These are phyloP conservation scores for Clarireedia paspali DNA, from an alignment of 2,329 filamentous ascomycete genomes.

Conservation along the genomic window DNA sequence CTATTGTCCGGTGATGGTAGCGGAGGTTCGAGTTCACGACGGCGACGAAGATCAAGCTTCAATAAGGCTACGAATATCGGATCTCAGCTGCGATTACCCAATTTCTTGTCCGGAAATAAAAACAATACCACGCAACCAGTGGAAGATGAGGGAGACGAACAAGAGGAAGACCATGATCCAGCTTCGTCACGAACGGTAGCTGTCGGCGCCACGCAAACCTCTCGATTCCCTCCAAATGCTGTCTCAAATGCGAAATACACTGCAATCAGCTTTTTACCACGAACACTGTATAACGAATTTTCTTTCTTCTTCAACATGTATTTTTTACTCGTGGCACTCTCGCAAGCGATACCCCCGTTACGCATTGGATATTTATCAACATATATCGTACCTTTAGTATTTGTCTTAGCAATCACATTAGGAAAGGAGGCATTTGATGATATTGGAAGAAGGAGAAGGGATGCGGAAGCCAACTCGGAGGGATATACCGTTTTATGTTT, in stretches of 20 bases:
- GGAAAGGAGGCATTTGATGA: constrained; percentile 96
- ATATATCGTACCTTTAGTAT: constrained; percentile 85
- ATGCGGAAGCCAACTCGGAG: constrained; percentile 92
- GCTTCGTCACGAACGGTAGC: constrained; percentile 66
- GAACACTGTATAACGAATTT: constrained; percentile 97
- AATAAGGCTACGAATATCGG: constrained; percentile 40
- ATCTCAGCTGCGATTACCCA: constrained; percentile 56
- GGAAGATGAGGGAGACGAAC: constrained; percentile 32
- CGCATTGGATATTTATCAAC: constrained; percentile 92
- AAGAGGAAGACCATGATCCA: constrained; percentile 51
- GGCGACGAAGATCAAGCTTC: constrained; percentile 28
- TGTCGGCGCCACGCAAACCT: constrained; percentile 65
- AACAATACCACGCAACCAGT: constrained; percentile 8
- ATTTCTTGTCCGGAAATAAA: constrained; percentile 48
- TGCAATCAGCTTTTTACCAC: constrained; percentile 83
- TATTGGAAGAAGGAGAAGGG: constrained; percentile 74
- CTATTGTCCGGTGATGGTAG: constrained; percentile 43
- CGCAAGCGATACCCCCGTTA: constrained; percentile 81
- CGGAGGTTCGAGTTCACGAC: constrained; percentile 10
- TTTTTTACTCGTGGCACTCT: constrained; percentile 89
- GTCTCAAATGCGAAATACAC: constrained; percentile 98
- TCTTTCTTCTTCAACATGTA: constrained; percentile 99
- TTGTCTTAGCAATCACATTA: constrained; percentile 85
- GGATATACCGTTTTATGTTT: constrained; percentile 74
- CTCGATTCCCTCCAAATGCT: constrained; percentile 80